phyloP scores from a whole-genome alignment of 1,284 basidiomycete genomes.

The Boletus smithii region DNA sequence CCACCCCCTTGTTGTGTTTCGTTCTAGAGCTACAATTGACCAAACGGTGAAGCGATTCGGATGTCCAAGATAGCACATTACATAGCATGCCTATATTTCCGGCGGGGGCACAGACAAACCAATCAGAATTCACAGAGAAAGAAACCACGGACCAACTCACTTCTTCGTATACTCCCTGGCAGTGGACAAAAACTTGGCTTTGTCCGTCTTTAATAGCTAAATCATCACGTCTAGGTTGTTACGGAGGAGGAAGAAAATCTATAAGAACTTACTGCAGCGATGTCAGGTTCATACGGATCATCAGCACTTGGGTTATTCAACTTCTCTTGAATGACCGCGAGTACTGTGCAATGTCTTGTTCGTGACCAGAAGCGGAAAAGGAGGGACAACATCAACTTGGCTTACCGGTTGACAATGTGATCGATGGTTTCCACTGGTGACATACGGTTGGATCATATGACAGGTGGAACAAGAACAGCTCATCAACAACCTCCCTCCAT shows the following conservation, averaged over 20 bases:
- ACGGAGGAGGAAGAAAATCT: neutral
- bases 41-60: neutral
- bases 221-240: neutral
- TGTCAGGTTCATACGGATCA: constrained; percentile 85
- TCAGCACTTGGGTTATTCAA: constrained; percentile 86
- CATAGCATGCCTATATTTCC: constrained; percentile 24
- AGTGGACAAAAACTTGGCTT: constrained; percentile 61
- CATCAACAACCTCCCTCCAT: constrained; percentile 3
- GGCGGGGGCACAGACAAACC: neutral
- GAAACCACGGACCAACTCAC: constrained; percentile 38
- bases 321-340: constrained; percentile 79
- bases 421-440: constrained; percentile 95
- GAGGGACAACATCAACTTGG: constrained; percentile 1
- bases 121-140: constrained; percentile 10
- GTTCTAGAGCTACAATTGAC: constrained; percentile 7
- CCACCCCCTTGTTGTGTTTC: too few species aligned
- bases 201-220: constrained; percentile 72
- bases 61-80: constrained; percentile 11
- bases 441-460: constrained; percentile 8
- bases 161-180: constrained; percentile 83
- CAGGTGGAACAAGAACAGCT: too few species aligned
- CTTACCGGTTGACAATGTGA: constrained; percentile 71
- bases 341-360: constrained; percentile 46
- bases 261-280: constrained; percentile 58
- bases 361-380: constrained; percentile 4